These are phyloP conservation scores for Cryphonectria japonica DNA, from an alignment of 2,329 filamentous ascomycete genomes.

Conservation along the genomic window DNA sequence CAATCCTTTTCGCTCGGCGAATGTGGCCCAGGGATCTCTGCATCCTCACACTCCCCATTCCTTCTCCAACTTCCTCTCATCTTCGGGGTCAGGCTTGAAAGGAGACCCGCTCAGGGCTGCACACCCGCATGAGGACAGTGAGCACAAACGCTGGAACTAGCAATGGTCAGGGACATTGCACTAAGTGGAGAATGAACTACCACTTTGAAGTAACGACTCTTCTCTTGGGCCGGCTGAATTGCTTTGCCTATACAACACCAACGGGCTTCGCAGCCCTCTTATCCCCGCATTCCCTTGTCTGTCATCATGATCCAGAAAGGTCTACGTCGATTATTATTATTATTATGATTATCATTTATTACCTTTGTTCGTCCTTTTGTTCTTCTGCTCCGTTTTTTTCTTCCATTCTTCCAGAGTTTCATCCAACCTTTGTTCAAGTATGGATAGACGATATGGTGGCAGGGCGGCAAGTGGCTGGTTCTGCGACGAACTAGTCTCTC, in stretches of 20 bases:
- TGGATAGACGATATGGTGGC: constrained; percentile 21
- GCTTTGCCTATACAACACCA: constrained; percentile 23
- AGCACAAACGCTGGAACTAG: constrained; percentile 26
- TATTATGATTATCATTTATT: background rate
- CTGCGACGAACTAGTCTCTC: constrained; percentile 13
- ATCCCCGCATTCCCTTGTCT: constrained; percentile 5
- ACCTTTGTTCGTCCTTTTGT: background rate
- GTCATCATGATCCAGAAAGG: constrained; percentile 13
- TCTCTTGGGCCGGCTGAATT: constrained; percentile 27
- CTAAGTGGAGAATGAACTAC: background rate
- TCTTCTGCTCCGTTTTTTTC: background rate
- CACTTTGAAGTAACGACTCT: constrained; percentile 8
- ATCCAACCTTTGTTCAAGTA: background rate
- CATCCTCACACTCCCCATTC: constrained; percentile 28
- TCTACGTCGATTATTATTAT: constrained; percentile 8
- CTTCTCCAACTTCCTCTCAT: constrained; percentile 32
- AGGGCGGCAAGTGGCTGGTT: constrained; percentile 20
- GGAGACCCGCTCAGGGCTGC: constrained; percentile 28
- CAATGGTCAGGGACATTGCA: background rate
- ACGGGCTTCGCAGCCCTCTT: constrained; percentile 27
- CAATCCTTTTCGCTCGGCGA: constrained; percentile 34
- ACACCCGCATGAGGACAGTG: constrained; percentile 28
- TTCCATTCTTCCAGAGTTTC: background rate
- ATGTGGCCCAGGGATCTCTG: constrained; percentile 31
- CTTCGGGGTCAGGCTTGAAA: constrained; percentile 30